Evolutionary conservation across 305 asterid genomes (phyloP), one percentile per base, ranked within the genome.

Genomic region (Ilex paraguariensis): DNA sequence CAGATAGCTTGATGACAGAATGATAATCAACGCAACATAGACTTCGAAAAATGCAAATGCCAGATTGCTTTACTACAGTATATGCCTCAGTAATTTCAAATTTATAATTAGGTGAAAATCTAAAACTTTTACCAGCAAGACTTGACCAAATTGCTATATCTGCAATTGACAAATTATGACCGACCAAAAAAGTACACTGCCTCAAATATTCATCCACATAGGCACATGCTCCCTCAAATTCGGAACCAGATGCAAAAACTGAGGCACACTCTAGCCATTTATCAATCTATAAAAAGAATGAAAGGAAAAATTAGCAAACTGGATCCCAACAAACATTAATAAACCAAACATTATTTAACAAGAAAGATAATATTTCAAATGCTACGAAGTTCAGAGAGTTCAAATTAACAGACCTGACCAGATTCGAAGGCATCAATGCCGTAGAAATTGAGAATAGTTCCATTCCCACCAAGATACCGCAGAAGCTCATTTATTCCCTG

Each of bases 221-320:
- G 63, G 71, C 45, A 73, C 98, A 89, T 3, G 96, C 98, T 66
- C 87, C 96, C 79, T 89, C 96, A 73, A 92, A 92, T 69, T 89
- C 91, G 53, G 97, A 77, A 17, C 97, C 97, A 67, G 82, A 73
- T 62, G 83, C 80, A 79, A 92, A 82, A 31, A 76, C 31, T 30
- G 84, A 78, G 6, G 95, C 88, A 76, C 87, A 89, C 10, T 89
- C 90, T 16, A 92, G 70, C 98, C 98, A 89, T 73, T 81, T 82
- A 61, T 92, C 97, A 68, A 89, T 82, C 98, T 92, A 67, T 54
- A 68, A 58, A 33, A 67, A 17, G 21, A 59, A 73, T 61, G 53
- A 3, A 12, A 30, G 1, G 7, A 56, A 36, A 36, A 36, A 36
- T 36, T 16, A 50, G 17, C 59, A 63, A 53, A 31, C 16, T 16